Percentiles rank a stretch among this genome's conserved stretches.
phyloP scores from a whole-genome alignment of 352 stramenopile genomes.

The Phytopythium helicoides region DNA sequence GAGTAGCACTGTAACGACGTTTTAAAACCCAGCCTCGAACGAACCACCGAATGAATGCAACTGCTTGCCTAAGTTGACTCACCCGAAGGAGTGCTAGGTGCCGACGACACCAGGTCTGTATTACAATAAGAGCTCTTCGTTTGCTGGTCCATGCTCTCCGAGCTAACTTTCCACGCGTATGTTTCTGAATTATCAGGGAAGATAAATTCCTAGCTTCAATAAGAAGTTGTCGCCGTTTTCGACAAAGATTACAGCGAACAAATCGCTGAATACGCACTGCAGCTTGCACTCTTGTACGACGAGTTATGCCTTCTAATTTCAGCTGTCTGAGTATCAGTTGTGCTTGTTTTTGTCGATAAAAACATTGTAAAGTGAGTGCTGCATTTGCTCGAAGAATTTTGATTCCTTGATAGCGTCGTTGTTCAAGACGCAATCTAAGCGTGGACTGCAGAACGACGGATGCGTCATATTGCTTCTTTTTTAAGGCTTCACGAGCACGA shows the following conservation, averaged over 20 bases:
- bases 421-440: conserved; percentile 48
- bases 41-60: conserved; percentile 4
- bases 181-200: conserved; percentile 48
- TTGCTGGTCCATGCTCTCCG: conserved; percentile 7
- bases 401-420: conserved; percentile 56
- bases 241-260: conserved; percentile 29
- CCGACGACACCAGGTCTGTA: conserved; percentile 46
- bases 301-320: conserved; percentile 10
- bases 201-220: conserved; percentile 33
- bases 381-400: conserved; percentile 42
- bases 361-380: conserved; percentile 41
- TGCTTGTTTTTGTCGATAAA: conserved; percentile 17
- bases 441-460: conserved; percentile 66
- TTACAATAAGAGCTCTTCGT: conserved; percentile 8
- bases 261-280: conserved; percentile 37
- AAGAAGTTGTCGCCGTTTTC: conserved; percentile 34
- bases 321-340: conserved; percentile 12
- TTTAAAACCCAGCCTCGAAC: conserved; percentile 21
- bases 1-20: conserved; percentile 14
- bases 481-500: conserved; percentile 27
- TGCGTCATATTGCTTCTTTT: conserved; percentile 33
- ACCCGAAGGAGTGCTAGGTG: conserved; percentile 7
- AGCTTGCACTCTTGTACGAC: conserved; percentile 7
- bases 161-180: conserved; percentile 26
- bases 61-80: conserved; percentile 11